These are phyloP conservation scores for Flaveria floridana DNA, from an alignment of 140 eudicot genomes.

Conservation along the genomic window DNA sequence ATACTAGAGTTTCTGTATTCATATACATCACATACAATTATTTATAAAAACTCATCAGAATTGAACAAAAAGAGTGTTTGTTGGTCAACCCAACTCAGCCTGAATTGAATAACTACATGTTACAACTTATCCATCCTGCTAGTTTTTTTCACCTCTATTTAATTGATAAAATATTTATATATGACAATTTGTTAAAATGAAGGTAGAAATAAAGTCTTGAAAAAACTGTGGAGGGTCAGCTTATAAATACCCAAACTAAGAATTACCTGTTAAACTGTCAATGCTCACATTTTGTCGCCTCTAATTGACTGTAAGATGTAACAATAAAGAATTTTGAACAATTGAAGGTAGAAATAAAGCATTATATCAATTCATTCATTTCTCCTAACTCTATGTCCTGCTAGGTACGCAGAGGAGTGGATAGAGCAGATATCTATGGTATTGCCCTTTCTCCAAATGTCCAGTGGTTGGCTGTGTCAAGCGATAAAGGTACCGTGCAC, in stretches of 20 bases:
- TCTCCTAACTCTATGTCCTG: constrained; percentile 17
- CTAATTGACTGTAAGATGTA: neutral
- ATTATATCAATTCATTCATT: neutral
- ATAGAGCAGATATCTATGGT: constrained; percentile 83
- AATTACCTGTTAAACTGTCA: neutral
- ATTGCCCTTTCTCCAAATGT: constrained; percentile 85
- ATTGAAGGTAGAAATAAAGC: neutral
- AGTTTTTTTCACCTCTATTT: neutral
- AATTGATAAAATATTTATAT: constrained; percentile 3
- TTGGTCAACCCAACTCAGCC: neutral
- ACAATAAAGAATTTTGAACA: neutral
- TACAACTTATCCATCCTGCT: neutral
- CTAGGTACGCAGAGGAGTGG: constrained; percentile 92
- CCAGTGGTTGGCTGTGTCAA: constrained; percentile 94
- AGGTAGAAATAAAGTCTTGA: neutral
- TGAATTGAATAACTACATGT: neutral
- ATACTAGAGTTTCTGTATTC: neutral
- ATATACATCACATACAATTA: neutral
- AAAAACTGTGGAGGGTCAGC: neutral
- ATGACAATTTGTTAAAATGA: neutral
- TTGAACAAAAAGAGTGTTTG: neutral
- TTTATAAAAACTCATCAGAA: constrained; percentile 1
- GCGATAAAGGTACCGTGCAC: constrained; percentile 95
- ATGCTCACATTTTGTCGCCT: neutral
- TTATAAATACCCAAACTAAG: neutral